A percentile compares a stretch with the other conserved stretches of the same genome.
Evolutionary conservation across 2,329 filamentous ascomycete genomes (phyloP).

Genomic region (Xylaria sp.): DNA sequence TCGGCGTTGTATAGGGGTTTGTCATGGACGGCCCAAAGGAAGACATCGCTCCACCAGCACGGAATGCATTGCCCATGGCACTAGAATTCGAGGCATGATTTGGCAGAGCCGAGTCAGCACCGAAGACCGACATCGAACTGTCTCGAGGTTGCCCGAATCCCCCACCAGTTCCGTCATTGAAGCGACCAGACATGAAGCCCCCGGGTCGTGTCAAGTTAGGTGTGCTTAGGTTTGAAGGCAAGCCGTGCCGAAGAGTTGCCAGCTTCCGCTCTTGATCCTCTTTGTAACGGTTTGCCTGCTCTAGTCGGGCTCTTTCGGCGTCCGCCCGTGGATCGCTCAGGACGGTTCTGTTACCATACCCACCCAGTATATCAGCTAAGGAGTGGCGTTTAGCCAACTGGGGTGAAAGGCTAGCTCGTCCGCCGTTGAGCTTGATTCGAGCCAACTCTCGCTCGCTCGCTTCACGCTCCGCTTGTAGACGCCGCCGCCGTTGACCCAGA

Average conservation of each 20-base stretch:
- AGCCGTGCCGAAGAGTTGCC: slow-evolving; percentile 44
- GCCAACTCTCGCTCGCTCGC: slow-evolving; percentile 54
- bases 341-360: slow-evolving; percentile 34
- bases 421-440: slow-evolving; percentile 29
- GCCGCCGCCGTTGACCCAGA: slow-evolving; percentile 67
- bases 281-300: slow-evolving; percentile 38
- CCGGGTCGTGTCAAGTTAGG: slow-evolving; percentile 35
- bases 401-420: slow-evolving; percentile 34
- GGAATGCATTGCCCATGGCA: slow-evolving; percentile 24
- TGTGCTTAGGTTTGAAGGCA: slow-evolving; percentile 40
- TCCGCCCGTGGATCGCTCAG: slow-evolving; percentile 39
- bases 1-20: slow-evolving; percentile 22
- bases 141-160: slow-evolving; percentile 25
- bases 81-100: slow-evolving; percentile 20
- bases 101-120: slow-evolving; percentile 9
- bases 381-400: slow-evolving; percentile 41
- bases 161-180: slow-evolving; percentile 49
- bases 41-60: slow-evolving; percentile 21
- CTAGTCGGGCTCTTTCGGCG: slow-evolving; percentile 38
- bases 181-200: slow-evolving; percentile 48
- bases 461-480: slow-evolving; percentile 65
- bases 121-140: slow-evolving; percentile 20
- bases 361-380: slow-evolving; percentile 54
- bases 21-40: slow-evolving; percentile 20
- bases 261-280: slow-evolving; percentile 45